Conservation (phyloP, 371 early-diverging fungal species). For the Lichtheimia corymbifera region DNA sequence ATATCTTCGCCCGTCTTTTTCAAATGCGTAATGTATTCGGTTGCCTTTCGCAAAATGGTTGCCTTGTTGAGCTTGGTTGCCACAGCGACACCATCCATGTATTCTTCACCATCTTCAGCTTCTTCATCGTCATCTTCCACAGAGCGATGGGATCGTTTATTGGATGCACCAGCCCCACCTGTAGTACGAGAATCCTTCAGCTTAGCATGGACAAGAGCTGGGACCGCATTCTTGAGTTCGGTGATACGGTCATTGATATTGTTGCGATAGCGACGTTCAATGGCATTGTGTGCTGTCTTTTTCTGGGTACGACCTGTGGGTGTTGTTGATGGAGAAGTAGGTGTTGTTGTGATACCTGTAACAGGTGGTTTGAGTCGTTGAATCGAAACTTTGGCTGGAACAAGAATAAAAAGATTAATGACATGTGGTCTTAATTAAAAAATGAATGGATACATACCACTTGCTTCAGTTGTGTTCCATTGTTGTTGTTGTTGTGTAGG, state of each 20-base stretch:
- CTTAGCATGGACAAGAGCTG: slow-evolving; percentile 73
- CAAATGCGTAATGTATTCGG: slow-evolving; percentile 85
- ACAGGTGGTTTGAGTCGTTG: slow-evolving; percentile 33
- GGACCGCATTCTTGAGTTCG: slow-evolving; percentile 83
- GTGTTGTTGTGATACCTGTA: slow-evolving; percentile 13
- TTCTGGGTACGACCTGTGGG: slow-evolving; percentile 48
- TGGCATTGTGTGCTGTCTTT: slow-evolving; percentile 92
- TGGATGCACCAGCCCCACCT: neutral
- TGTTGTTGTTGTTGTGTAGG: too few relatives aligned
- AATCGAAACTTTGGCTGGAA: slow-evolving; percentile 41
- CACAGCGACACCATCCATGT: slow-evolving; percentile 66
- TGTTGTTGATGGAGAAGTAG: slow-evolving; percentile 6
- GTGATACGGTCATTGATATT: slow-evolving; percentile 93
- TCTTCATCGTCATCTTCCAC: slow-evolving; percentile 56
- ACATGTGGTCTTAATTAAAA: slow-evolving; percentile 1
- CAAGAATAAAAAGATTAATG: too few relatives aligned
- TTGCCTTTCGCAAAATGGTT: slow-evolving; percentile 83
- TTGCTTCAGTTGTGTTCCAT: neutral
- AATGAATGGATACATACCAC: neutral
- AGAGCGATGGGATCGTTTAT: slow-evolving; percentile 39
- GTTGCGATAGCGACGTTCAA: slow-evolving; percentile 90
- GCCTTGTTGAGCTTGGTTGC: slow-evolving; percentile 90
- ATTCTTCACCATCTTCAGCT: slow-evolving; percentile 63
- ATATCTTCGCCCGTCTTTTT: slow-evolving; percentile 62
- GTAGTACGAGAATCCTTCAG: slow-evolving; percentile 38